Conservation (phyloP, 2,329 filamentous ascomycete species). For the Microascus cirrosus region DNA sequence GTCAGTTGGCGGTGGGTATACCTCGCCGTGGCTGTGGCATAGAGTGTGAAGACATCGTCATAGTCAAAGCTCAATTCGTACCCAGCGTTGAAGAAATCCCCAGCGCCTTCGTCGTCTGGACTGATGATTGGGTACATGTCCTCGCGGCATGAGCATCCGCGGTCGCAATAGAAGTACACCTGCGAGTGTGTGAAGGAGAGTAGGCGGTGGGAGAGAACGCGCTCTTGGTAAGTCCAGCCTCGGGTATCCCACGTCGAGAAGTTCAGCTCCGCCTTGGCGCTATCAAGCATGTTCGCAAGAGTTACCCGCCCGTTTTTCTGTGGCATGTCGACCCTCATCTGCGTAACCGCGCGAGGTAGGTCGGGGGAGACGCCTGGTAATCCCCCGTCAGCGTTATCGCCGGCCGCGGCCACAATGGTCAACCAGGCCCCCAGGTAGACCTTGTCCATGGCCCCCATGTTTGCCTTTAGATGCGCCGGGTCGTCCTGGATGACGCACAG, state of each 20-base stretch:
- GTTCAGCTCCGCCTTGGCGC: neutral
- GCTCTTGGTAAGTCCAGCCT: conserved; percentile 25
- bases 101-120: neutral
- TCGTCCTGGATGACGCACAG: conserved; percentile 33
- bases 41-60: neutral
- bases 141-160: conserved; percentile 23
- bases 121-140: conserved; percentile 12
- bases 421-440: conserved; percentile 31
- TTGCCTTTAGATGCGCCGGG: conserved; percentile 20
- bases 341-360: neutral
- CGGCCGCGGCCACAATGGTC: conserved; percentile 19
- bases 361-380: neutral
- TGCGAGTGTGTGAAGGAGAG: conserved; percentile 24
- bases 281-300: neutral
- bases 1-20: neutral
- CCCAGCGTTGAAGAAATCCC: too few species aligned
- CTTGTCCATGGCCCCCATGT: conserved; percentile 29
- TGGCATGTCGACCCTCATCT: neutral
- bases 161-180: conserved; percentile 24
- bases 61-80: too few species aligned
- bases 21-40: neutral
- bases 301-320: neutral
- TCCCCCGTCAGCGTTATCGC: neutral
- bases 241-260: conserved; percentile 21
- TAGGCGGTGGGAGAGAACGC: conserved; percentile 20